A percentile compares a stretch with the other conserved stretches of the same genome.
These are phyloP conservation scores for Suillus luteus DNA, from an alignment of 768 basidiomycete species.

Conservation along the genomic window DNA sequence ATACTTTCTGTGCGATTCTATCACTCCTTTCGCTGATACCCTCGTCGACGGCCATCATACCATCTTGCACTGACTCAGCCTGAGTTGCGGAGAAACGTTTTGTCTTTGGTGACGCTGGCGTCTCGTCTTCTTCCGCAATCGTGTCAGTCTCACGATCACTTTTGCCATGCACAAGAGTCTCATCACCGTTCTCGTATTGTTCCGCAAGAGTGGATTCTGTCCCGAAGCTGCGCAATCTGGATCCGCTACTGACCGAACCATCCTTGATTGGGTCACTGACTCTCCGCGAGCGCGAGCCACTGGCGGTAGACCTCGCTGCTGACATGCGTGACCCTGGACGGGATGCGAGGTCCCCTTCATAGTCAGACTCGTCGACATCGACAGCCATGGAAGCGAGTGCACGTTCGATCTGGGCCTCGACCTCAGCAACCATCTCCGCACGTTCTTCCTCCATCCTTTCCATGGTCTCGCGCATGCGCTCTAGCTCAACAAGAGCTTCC, in stretches of 20 bases:
- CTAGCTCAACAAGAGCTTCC: conserved; percentile 78
- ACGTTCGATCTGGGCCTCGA: conserved; percentile 88
- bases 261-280: conserved; percentile 60
- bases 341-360: conserved; percentile 54
- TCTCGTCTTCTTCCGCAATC: conserved; percentile 59
- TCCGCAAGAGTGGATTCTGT: conserved; percentile 85
- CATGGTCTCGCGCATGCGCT: conserved; percentile 83
- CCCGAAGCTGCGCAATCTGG: conserved; percentile 65
- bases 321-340: conserved; percentile 71
- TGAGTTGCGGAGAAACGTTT: conserved; percentile 81
- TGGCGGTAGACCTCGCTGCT: conserved; percentile 45
- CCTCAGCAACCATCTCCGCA: conserved; percentile 89
- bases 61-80: conserved; percentile 65
- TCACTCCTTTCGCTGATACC: conserved; percentile 85
- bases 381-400: conserved; percentile 86
- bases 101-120: conserved; percentile 50
- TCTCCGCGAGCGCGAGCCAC: conserved; percentile 55
- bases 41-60: conserved; percentile 85
- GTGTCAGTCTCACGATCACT: conserved; percentile 51
- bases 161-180: conserved; percentile 37
- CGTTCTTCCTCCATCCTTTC: conserved; percentile 87
- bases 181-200: conserved; percentile 51
- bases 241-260: conserved; percentile 24
- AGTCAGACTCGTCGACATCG: conserved; percentile 73
- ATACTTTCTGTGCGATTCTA: conserved; percentile 83